These are phyloP conservation scores for Exophiala sp. DNA, from an alignment of 2,329 filamentous ascomycete genomes.

Conservation along the genomic window DNA sequence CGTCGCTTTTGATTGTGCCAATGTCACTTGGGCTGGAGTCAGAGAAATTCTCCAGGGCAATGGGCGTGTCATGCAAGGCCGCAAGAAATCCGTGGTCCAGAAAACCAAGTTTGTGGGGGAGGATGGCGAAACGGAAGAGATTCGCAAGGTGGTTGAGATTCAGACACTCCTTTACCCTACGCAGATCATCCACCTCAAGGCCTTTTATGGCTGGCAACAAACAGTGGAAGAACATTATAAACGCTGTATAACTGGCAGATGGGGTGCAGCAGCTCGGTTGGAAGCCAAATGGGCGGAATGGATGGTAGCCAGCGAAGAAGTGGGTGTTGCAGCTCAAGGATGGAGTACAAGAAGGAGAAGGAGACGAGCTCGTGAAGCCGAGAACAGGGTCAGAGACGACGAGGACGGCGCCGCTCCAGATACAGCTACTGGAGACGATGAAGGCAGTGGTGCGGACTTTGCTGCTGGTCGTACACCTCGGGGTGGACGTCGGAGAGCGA, in stretches of 20 bases:
- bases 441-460: slow-evolving; percentile 32
- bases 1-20: slow-evolving; percentile 84
- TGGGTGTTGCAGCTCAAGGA: slow-evolving; percentile 55
- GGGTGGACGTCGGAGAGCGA: slow-evolving; percentile 53
- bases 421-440: slow-evolving; percentile 30
- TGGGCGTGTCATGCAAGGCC: slow-evolving; percentile 53
- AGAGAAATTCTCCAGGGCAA: slow-evolving; percentile 82
- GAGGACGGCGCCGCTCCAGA: slow-evolving; percentile 49
- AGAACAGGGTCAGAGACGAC: slow-evolving; percentile 72
- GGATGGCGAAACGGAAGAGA: slow-evolving; percentile 18
- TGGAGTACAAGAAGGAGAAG: slow-evolving; percentile 61
- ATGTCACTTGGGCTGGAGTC: slow-evolving; percentile 87
- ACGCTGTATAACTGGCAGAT: slow-evolving; percentile 71
- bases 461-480: slow-evolving; percentile 14
- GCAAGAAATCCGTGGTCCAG: slow-evolving; percentile 25
- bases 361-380: slow-evolving; percentile 72
- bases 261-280: slow-evolving; percentile 66
- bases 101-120: slow-evolving; percentile 10
- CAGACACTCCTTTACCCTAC: slow-evolving; percentile 56
- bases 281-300: slow-evolving; percentile 90
- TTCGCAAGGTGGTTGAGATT: slow-evolving; percentile 22
- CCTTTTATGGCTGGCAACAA: slow-evolving; percentile 91
- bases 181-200: slow-evolving; percentile 80
- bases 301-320: slow-evolving; percentile 88
- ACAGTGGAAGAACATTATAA: slow-evolving; percentile 92